A percentile compares a stretch with the other conserved stretches of the same genome.
Conservation (phyloP, 2,329 filamentous ascomycete genomes). For the Apiospora pterosperma region DNA sequence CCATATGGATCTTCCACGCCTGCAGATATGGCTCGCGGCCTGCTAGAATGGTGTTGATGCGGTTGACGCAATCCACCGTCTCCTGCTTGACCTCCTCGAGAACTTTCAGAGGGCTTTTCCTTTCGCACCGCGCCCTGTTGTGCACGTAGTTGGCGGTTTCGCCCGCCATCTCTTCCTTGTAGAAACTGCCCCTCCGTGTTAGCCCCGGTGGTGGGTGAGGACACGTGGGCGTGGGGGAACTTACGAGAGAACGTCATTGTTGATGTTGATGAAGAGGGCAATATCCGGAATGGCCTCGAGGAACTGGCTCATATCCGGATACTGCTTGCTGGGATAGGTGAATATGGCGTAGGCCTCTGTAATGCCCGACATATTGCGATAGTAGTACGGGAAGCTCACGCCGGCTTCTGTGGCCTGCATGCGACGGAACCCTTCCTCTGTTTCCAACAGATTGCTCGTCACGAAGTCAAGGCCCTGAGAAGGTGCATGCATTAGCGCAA, state of each 20-base stretch:
- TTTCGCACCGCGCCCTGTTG: constrained; percentile 15
- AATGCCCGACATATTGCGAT: constrained; percentile 23
- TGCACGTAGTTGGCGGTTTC: constrained; percentile 24
- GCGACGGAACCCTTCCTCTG: constrained; percentile 15
- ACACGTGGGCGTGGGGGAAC: background rate
- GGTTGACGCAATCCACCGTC: constrained; percentile 11
- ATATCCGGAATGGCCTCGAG: constrained; percentile 25
- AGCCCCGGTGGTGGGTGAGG: background rate
- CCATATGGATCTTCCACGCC: constrained; percentile 19
- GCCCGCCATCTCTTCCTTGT: constrained; percentile 24
- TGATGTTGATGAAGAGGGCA: constrained; percentile 20
- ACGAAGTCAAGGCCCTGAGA: constrained; percentile 20
- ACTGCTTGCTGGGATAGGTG: constrained; percentile 20
- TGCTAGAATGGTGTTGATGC: constrained; percentile 14
- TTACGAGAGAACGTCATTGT: constrained; percentile 26
- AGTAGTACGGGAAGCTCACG: constrained; percentile 22
- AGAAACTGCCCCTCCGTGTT: constrained; percentile 17
- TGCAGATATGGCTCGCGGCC: constrained; percentile 16
- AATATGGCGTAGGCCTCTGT: constrained; percentile 24
- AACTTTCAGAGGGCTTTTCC: constrained; percentile 10
- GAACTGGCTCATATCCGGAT: constrained; percentile 22
- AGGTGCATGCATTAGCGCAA: background rate
- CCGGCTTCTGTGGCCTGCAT: constrained; percentile 17
- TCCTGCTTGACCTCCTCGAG: constrained; percentile 14
- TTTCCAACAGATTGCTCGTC: constrained; percentile 20